Conservation (phyloP, 441 rosid genomes). For the Isatis lusitanica region DNA sequence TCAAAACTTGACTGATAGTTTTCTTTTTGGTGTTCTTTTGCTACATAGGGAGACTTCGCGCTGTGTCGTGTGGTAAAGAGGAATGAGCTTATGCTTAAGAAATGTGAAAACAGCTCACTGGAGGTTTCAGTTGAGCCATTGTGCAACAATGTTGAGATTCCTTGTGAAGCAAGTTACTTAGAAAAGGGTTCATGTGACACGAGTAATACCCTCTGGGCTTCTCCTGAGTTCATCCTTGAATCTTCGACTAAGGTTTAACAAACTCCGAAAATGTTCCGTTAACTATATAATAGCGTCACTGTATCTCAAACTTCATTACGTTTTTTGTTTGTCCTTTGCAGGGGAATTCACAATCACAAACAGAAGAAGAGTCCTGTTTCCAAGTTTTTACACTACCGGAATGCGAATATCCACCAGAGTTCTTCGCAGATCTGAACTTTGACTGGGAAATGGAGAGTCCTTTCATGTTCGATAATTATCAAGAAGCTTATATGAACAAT, state of each 20-base stretch:
- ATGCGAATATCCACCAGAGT: conserved; percentile 39
- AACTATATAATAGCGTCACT: neutral
- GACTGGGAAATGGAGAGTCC: conserved; percentile 51
- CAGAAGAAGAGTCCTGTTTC: conserved; percentile 38
- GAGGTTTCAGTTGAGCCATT: conserved; percentile 40
- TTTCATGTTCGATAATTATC: neutral
- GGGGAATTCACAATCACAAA: conserved; percentile 48
- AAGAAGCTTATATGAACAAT: conserved; percentile 42
- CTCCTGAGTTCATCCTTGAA: conserved; percentile 66
- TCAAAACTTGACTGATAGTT: neutral
- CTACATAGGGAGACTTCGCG: conserved; percentile 65
- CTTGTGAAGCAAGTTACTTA: conserved; percentile 42
- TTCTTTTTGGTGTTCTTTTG: neutral
- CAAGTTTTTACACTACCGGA: conserved; percentile 38
- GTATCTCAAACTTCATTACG: neutral
- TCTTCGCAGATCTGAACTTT: conserved; percentile 48
- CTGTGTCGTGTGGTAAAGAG: conserved; percentile 72
- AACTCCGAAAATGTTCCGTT: neutral
- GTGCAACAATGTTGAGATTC: conserved; percentile 39
- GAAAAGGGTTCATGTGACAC: conserved; percentile 37
- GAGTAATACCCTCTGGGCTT: conserved; percentile 48
- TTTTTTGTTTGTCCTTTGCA: conserved; percentile 8
- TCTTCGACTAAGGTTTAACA: conserved; percentile 65
- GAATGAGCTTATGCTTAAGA: conserved; percentile 54
- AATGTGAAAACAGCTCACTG: conserved; percentile 38